Conservation (phyloP, 495 filamentous ascomycete genomes). For the Rusavskia elegans region DNA sequence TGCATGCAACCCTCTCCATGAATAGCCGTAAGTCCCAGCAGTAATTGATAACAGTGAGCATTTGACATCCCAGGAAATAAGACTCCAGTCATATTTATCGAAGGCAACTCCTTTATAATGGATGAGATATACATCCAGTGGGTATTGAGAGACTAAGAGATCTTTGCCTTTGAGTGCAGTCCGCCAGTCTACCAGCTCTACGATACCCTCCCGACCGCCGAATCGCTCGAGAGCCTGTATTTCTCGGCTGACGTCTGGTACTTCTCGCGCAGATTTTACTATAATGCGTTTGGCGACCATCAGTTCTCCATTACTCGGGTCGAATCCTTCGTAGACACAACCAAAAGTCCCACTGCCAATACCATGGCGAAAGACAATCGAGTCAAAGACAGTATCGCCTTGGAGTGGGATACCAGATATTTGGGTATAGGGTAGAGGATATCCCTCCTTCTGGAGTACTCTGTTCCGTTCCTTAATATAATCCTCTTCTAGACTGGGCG, state of each 20-base stretch:
- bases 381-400: background rate
- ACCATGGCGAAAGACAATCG: background rate
- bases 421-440: background rate
- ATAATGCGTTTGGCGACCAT: background rate
- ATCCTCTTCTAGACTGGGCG: background rate
- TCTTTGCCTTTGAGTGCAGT: background rate
- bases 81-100: background rate
- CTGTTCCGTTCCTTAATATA: background rate
- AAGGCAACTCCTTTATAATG: conserved; percentile 1
- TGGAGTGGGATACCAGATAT: conserved; percentile 2
- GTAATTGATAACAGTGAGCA: background rate
- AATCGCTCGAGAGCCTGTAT: background rate
- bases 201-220: background rate
- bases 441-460: background rate
- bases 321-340: conserved; percentile 1
- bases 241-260: background rate
- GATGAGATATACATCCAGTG: background rate
- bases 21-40: background rate
- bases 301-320: background rate
- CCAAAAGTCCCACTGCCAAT: conserved; percentile 1
- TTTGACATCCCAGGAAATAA: background rate
- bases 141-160: background rate
- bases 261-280: background rate
- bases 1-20: conserved; percentile 3
- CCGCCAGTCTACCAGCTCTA: background rate